Conservation (phyloP, 805 yeast genomes). For the Kregervanrija pseudodelftensis region DNA sequence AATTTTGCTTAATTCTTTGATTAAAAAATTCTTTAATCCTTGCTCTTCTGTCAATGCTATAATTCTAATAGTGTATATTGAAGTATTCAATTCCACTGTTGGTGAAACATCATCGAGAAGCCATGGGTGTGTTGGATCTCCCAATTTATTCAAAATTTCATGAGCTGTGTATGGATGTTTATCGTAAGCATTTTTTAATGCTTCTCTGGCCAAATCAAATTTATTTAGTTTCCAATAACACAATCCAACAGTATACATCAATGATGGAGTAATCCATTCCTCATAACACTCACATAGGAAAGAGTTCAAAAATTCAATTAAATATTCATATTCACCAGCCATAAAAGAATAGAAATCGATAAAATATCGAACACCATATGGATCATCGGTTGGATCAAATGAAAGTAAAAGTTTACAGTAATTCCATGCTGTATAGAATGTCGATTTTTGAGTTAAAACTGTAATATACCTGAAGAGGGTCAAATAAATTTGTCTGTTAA, state of each 20-base stretch:
- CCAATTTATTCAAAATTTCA: conserved; percentile 41
- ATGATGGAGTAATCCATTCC: conserved; percentile 67
- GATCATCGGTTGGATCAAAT: conserved; percentile 70
- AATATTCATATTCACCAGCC: conserved; percentile 56
- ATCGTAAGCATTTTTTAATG: conserved; percentile 43
- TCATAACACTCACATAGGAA: conserved; percentile 49
- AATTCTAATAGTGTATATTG: conserved; percentile 55
- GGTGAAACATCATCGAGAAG: conserved; percentile 20
- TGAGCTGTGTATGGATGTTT: conserved; percentile 53
- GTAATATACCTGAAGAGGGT: conserved; percentile 66
- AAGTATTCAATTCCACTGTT: conserved; percentile 37
- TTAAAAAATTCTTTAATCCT: conserved; percentile 35
- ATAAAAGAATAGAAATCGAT: conserved; percentile 71
- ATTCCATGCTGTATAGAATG: conserved; percentile 67
- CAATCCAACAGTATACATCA: conserved; percentile 57
- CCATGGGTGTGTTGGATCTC: conserved; percentile 28
- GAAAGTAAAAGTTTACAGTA: conserved; percentile 67
- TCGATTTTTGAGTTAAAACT: conserved; percentile 68
- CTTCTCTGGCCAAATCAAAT: conserved; percentile 36
- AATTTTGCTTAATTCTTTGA: conserved; percentile 12
- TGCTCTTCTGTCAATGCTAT: conserved; percentile 45
- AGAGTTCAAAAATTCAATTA: conserved; percentile 50
- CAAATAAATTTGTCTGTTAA: conserved; percentile 72
- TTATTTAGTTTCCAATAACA: conserved; percentile 44
- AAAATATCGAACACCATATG: conserved; percentile 75